Conservation (phyloP, 768 basidiomycete species). For the Suillus bovinus region DNA sequence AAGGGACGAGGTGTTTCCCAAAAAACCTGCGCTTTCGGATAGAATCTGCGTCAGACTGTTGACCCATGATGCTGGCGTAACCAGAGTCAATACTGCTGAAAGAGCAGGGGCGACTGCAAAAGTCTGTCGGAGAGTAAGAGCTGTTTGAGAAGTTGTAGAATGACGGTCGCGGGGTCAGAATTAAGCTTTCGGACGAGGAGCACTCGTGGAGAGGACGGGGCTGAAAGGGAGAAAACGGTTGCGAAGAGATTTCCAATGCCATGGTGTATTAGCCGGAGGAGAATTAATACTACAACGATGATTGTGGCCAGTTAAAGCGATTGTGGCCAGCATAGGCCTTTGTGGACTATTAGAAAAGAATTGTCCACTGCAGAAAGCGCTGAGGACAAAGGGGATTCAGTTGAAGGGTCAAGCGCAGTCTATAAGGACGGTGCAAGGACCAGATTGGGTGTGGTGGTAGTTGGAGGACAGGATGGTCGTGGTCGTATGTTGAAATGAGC, state of each 20-base stretch:
- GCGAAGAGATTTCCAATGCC: slow-evolving; percentile 13
- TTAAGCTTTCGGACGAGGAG: slow-evolving; percentile 10
- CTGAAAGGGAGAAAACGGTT: slow-evolving; percentile 17
- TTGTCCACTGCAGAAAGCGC: background rate
- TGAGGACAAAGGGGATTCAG: slow-evolving; percentile 24
- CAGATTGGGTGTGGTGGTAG: slow-evolving; percentile 8
- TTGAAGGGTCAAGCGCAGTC: background rate
- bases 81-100: slow-evolving; percentile 29
- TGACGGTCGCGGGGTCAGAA: slow-evolving; percentile 25
- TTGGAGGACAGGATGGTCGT: slow-evolving; percentile 6
- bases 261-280: slow-evolving; percentile 17
- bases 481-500: background rate
- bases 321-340: slow-evolving; percentile 24
- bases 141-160: slow-evolving; percentile 12
- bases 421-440: slow-evolving; percentile 6
- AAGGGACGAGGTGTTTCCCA: background rate
- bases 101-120: slow-evolving; percentile 20
- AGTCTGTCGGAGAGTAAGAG: slow-evolving; percentile 4
- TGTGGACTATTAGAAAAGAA: slow-evolving; percentile 17
- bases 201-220: slow-evolving; percentile 18
- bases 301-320: slow-evolving; percentile 23
- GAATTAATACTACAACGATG: slow-evolving; percentile 14
- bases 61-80: slow-evolving; percentile 29
- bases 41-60: slow-evolving; percentile 17
- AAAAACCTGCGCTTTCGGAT: slow-evolving; percentile 6